Base-by-base conservation (phyloP, 208 protist genomes). In the Acanthamoeba polyphaga region DNA sequence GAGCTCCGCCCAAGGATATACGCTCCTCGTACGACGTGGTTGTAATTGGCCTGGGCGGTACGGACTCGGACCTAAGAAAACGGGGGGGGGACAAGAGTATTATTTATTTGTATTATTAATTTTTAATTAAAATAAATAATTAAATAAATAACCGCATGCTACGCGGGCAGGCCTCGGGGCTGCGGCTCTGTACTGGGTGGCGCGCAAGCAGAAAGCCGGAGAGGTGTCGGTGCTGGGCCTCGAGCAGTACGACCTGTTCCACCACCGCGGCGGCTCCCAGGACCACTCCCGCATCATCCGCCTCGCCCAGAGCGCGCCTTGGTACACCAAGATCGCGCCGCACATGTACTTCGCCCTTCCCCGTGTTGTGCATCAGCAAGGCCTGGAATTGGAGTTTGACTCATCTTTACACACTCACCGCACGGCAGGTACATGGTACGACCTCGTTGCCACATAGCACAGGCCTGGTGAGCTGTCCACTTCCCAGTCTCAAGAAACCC, bases 261-360 rank as follows among this genome's bases (percentile, higher is more conserved):
- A 94, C 46, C 70, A 85, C 91, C 43, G 51, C 22, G 91, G 91
- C 64, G 51, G 70, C 70, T 94, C 91, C 0, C 91, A 94, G 70
- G 91, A 94, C 74, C 91, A 94, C 70, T 94, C 91, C 17, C 91
- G 91, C 74, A 94, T 94, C 74, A 94, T 94, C 46, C 64, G 91
- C 29, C 91, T 94, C 19, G 70, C 70, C 70, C 53, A 94, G n/a
- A 32, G 58, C 70, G 46, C 43, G 15, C 72, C 66, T 12, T 49
- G 29, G 12, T 94, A 94, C 74, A 85, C 91, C 91, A 58, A 60
- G 70, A 27, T 94, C 34, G 91, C 91, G 7, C 49, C 91, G 51
- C 91, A 85, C 91, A 93, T 93, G 88, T 93, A 93, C 62, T 17
- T 24, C 60, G 17, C 60, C 60, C 60, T 66, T 29, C 60, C 7